Evolutionary conservation across 495 filamentous ascomycete species (phyloP).

Genomic region (Talaromyces stipitatus): DNA sequence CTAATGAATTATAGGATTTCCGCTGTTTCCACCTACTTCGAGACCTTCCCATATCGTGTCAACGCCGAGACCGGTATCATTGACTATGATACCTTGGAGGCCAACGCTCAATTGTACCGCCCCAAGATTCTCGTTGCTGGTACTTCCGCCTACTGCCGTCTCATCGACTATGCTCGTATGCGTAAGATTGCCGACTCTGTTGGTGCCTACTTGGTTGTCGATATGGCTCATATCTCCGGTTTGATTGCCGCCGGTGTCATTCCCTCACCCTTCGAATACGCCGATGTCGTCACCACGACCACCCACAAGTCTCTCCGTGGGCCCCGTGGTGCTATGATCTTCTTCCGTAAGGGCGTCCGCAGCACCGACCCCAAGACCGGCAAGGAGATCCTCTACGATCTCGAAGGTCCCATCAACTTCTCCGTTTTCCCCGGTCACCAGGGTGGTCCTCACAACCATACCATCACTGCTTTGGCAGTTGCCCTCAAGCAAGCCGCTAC

Average conservation of each 20-base stretch:
- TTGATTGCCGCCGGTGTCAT: constrained; percentile 86
- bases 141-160: constrained; percentile 87
- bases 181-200: constrained; percentile 79
- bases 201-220: constrained; percentile 85
- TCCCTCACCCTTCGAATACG: constrained; percentile 78
- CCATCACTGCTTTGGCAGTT: constrained; percentile 90
- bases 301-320: constrained; percentile 95
- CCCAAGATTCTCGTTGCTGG: constrained; percentile 95
- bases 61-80: constrained; percentile 87
- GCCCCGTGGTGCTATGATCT: constrained; percentile 95
- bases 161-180: constrained; percentile 88
- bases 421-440: constrained; percentile 99
- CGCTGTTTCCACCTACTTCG: constrained; percentile 96
- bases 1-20: constrained; percentile 55
- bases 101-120: constrained; percentile 76
- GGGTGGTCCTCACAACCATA: constrained; percentile 97
- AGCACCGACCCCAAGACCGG: constrained; percentile 76
- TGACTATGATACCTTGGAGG: constrained; percentile 85
- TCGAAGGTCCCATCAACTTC: constrained; percentile 88
- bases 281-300: constrained; percentile 96
- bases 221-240: constrained; percentile 98
- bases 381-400: constrained; percentile 74
- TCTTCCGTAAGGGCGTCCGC: constrained; percentile 88
- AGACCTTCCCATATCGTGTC: constrained; percentile 90
- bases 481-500: constrained; percentile 89